Conservation (phyloP, 2,329 filamentous ascomycete species). For the Aspergillus novoparasiticus region DNA sequence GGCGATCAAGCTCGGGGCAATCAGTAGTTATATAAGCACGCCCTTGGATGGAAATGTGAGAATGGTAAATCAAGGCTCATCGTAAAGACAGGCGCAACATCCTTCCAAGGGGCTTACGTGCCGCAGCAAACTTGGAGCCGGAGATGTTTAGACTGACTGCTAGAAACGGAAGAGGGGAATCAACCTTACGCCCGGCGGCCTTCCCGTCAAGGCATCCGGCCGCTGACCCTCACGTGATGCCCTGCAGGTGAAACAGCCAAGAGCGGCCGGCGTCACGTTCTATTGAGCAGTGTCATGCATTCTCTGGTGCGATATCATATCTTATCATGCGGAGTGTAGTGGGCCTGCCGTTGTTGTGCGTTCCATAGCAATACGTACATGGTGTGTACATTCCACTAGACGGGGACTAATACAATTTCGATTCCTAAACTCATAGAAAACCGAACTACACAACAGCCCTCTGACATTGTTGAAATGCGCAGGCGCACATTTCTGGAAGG, state of each 20-base stretch:
- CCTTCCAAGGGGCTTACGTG: conserved; percentile 6
- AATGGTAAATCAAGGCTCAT: conserved; percentile 27
- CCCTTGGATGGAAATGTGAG: conserved; percentile 23
- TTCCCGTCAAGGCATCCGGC: not conserved
- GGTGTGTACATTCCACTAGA: not conserved
- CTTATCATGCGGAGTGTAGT: not conserved
- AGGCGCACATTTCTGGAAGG: not conserved
- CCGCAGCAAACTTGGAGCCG: not conserved
- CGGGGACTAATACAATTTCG: not conserved
- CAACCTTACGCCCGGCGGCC: not conserved
- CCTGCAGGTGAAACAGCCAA: not conserved
- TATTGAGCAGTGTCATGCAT: not conserved
- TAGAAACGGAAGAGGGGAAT: not conserved
- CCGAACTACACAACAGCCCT: not conserved
- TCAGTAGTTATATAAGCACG: conserved; percentile 23
- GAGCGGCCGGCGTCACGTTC: not conserved
- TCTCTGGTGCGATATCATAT: not conserved
- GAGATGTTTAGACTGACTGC: not conserved
- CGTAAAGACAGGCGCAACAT: conserved; percentile 29
- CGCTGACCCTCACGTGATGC: conserved; percentile 3
- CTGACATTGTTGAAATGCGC: not conserved
- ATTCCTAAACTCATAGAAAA: not conserved
- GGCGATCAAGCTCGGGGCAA: conserved; percentile 16
- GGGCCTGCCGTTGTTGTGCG: not conserved
- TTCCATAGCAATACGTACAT: not conserved